Conservation (phyloP, 768 basidiomycete species). For the Suillus ampliporus region DNA sequence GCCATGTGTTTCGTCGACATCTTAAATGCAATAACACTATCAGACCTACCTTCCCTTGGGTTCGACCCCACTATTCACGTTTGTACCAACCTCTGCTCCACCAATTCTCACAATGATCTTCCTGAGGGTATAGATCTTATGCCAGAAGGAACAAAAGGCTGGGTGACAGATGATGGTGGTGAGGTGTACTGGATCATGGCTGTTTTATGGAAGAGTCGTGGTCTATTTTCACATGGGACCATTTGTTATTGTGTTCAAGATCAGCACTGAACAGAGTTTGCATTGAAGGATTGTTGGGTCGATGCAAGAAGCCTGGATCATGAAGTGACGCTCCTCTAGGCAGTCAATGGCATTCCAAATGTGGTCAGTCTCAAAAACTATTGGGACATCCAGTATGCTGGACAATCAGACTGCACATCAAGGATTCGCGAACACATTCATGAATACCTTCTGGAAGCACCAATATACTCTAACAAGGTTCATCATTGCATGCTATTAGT, state of each 20-base stretch:
- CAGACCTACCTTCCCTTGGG: background rate
- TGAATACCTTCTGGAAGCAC: background rate
- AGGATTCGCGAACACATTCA: background rate
- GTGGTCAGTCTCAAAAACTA: background rate
- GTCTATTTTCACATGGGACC: background rate
- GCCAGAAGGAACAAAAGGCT: background rate
- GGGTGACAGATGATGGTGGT: background rate
- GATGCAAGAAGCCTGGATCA: background rate
- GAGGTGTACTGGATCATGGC: background rate
- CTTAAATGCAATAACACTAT: background rate
- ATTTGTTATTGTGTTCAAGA: background rate
- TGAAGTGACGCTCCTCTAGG: background rate
- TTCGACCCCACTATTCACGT: background rate
- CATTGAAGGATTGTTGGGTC: background rate
- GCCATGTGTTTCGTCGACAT: background rate
- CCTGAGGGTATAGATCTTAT: background rate
- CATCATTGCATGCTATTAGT: background rate
- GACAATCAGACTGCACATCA: background rate
- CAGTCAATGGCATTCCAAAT: background rate
- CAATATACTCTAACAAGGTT: background rate
- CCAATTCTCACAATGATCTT: background rate
- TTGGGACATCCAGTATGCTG: background rate
- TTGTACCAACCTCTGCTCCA: background rate
- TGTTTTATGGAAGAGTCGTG: background rate
- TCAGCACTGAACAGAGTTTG: background rate